phyloP scores from a whole-genome alignment of 352 stramenopile genomes.

The Globisporangium nunn region DNA sequence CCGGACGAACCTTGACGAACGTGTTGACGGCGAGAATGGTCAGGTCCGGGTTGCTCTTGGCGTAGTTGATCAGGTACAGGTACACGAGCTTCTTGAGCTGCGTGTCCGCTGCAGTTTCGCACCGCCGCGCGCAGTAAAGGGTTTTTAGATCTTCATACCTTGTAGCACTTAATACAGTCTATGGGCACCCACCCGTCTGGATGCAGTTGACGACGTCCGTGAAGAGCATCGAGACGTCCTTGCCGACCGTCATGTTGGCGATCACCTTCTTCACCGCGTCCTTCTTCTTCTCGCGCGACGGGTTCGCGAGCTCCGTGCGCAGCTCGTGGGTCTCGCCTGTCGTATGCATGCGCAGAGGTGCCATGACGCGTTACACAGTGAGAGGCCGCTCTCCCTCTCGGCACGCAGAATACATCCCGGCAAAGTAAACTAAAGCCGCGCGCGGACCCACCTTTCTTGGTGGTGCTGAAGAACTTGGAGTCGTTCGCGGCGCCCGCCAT shows the following conservation, averaged over 20 bases:
- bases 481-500: conserved; percentile 91
- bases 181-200: conserved; percentile 82
- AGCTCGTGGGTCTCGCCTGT: conserved; percentile 96
- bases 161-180: no score
- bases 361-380: no score
- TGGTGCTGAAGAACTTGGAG: conserved; percentile 98
- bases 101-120: conserved; percentile 82
- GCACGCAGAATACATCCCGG: background rate
- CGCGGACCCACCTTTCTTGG: conserved; percentile 87
- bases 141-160: no score
- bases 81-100: conserved; percentile 99
- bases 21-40: conserved; percentile 99
- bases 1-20: conserved; percentile 85
- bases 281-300: conserved; percentile 96
- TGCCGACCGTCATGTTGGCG: conserved; percentile 98
- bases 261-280: conserved; percentile 99
- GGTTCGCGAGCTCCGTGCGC: conserved; percentile 95
- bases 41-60: conserved; percentile 98
- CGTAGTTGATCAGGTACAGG: conserved; percentile 99
- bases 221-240: conserved; percentile 99
- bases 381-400: no score
- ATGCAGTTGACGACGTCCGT: conserved; percentile 99
- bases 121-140: background rate
- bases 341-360: background rate
- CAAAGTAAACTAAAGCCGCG: background rate